Percentiles rank a stretch among this genome's conserved stretches.
Conservation (phyloP, 805 yeast species). For the Yarrowia sp. region DNA sequence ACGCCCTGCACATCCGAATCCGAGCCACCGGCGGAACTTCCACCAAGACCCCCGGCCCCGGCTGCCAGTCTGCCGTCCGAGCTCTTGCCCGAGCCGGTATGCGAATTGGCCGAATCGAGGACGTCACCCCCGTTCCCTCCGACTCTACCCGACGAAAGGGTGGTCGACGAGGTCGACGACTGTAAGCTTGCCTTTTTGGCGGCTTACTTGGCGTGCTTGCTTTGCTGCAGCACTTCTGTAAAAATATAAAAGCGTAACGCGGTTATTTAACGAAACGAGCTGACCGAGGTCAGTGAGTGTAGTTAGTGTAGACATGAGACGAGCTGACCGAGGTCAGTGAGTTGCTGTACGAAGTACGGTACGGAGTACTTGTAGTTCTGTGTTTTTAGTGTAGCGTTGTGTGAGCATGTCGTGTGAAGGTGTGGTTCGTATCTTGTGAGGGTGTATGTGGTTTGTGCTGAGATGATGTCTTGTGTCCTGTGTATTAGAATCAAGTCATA, state of each 20-base stretch:
- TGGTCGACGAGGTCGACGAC: conserved; percentile 99
- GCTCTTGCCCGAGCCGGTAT: conserved; percentile 99
- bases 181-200: too few species aligned
- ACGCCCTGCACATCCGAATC: conserved; percentile 98
- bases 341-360: too few species aligned
- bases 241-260: conserved; percentile 20
- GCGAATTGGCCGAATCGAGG: conserved; percentile 99
- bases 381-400: too few species aligned
- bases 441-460: too few species aligned
- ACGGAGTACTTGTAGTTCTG: too few species aligned
- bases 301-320: too few species aligned
- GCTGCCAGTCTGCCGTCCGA: conserved; percentile 99
- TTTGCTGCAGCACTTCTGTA: neutral
- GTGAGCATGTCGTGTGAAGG: too few species aligned
- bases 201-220: neutral
- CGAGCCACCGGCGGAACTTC: conserved; percentile 99
- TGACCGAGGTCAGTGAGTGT: too few species aligned
- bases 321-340: too few species aligned
- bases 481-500: too few species aligned
- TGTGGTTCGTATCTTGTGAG: too few species aligned
- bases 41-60: conserved; percentile 99
- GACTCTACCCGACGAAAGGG: conserved; percentile 99
- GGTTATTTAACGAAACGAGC: neutral
- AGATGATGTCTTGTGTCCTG: too few species aligned
- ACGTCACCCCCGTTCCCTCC: conserved; percentile 99